Evolutionary conservation across 257 asterid genomes (phyloP).

Genomic region (Solanum peruvianum): DNA sequence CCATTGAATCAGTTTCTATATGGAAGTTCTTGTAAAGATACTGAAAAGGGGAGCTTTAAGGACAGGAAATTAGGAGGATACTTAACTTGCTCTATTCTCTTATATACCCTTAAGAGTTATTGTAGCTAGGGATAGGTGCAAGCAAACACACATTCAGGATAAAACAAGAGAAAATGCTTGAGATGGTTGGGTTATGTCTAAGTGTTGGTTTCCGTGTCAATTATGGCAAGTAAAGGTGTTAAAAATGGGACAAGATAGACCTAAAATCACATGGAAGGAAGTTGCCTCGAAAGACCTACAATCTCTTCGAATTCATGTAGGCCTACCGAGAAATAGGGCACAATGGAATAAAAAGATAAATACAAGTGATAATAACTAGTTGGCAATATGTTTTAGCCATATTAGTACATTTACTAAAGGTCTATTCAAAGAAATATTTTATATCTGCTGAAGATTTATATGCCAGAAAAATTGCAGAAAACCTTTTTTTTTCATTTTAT

Average conservation of each 20-base stretch:
- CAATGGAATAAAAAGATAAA: not conserved
- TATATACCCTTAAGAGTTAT: not conserved
- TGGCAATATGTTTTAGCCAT: not conserved
- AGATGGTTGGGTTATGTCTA: not conserved
- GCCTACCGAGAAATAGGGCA: not conserved
- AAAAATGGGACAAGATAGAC: not conserved
- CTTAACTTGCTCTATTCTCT: not conserved
- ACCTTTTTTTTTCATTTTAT: too few relatives aligned
- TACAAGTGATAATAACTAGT: not conserved
- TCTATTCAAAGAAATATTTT: not conserved
- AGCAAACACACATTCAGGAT: not conserved
- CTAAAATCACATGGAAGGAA: not conserved
- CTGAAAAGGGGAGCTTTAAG: not conserved
- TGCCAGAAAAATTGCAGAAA: not conserved
- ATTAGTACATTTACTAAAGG: not conserved
- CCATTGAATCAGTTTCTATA: constrained; percentile 1
- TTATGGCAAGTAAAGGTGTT: not conserved
- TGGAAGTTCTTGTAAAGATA: constrained; percentile 3
- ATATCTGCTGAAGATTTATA: not conserved
- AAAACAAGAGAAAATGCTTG: not conserved
- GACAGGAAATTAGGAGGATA: not conserved
- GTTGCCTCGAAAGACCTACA: not conserved
- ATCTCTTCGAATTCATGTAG: not conserved
- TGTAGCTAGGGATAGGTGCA: not conserved
- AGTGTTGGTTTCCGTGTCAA: not conserved